Base-by-base conservation (phyloP, 768 basidiomycete genomes). In the Boletus edulis region DNA sequence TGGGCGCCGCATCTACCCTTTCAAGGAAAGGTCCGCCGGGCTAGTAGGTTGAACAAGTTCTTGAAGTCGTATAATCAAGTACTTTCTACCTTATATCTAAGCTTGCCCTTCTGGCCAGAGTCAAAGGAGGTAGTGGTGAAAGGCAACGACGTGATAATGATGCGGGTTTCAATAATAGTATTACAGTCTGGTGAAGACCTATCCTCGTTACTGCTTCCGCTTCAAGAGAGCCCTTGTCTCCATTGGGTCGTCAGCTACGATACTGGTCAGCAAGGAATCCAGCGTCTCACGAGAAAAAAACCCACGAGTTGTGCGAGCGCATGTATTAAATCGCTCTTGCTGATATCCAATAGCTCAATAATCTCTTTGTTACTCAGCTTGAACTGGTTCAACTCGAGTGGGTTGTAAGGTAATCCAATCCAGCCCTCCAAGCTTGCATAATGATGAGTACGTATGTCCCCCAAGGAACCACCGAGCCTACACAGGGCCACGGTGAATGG, bases 281-380 rank as follows among this genome's bases (percentile, higher is more conserved):
- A 35, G 34, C 17, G 4, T 46, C 22, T 24, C 22, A 24, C 38
- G 20, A 1, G 20, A n/a, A 20, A 41, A 35, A 4, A 13, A 53
- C 44, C 18, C 27, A 52, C 56, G 2, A 56, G 14, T 20, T 50
- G 45, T 13, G 37, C 39, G 14, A 59, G 24, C 12, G 29, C 31
- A 43, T 6, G 5, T 15, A 48, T 49, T 0, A 42, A 52, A 32
- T 40, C 41, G 12, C 38, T 39, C 51, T 49, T 41, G 18, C 24
- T 24, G 40, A 57, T 44, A 31, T 64, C 60, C 24, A 62, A 52
- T 47, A 61, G 59, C 39, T 58, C 63, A n/a, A 59, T 46, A 29
- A 66, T 10, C 20, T 20, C 20, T 20, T 20, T 20, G 20, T 20
- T 20, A 20, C 7, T 29, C 3, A 39, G 41, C 34, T 49, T 58